Evolutionary conservation across 345 rosid species (phyloP), one percentile per base, ranked within the genome.

Genomic region (Erucastrum elatum): DNA sequence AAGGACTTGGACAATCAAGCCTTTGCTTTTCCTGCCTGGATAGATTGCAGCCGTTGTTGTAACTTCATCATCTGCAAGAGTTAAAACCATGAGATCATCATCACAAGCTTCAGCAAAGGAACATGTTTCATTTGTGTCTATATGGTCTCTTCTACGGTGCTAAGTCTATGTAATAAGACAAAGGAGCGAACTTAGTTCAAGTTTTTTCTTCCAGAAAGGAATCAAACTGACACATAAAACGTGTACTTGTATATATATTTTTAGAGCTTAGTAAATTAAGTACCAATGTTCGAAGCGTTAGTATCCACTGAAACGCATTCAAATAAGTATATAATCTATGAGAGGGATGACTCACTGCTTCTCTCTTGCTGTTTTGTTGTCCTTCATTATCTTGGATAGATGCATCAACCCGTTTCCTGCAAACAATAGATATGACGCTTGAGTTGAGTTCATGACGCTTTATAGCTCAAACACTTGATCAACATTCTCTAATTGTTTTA

Each of bases 321-420:
- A 68, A 6, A 39, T 30, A 37, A 53, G 71, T 64, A 44, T 64
- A 65, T 25, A 39, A 31, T 26, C 27, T 34, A 70, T 55, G 63
- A 75, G 74, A 44, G 64, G 16, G 5, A 34, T 26, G 30, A n/a
- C 90, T 46, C 77, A 95, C 99, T 84, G 84, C 88, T 60, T 95
- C 99, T 87, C 85, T 91, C 88, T 89, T 88, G 96, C 87, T 93
- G 79, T 88, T 87, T 75, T 95, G 97, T 82, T 93, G 90, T 77
- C 87, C 97, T 84, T 93, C 99, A 86, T 88, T 81, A 81, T 95
- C 99, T 81, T 90, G 99, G 72, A 95, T 90, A 29, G 83, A 84
- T 26, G 87, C 86, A 84, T 95, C 99, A 72, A 93, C 91, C 60
- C 98, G 89, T 87, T 93, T 95, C 90, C 99, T 95, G 66, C 82